Evolutionary conservation across 2,329 filamentous ascomycete genomes (phyloP).

Genomic region (Curvularia hawaiiensis): DNA sequence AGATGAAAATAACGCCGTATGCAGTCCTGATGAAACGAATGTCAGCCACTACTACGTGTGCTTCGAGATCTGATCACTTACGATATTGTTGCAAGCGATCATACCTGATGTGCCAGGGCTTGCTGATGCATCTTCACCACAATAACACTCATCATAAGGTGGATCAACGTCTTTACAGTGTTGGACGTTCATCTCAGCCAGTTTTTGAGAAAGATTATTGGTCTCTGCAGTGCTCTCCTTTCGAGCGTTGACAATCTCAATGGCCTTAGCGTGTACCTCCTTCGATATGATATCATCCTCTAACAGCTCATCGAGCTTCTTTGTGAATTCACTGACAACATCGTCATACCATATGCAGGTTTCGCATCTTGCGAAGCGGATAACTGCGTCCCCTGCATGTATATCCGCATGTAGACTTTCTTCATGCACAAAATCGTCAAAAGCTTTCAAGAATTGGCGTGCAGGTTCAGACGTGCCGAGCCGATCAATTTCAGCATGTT

Average conservation of each 20-base stretch:
- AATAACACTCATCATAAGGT: slow-evolving; percentile 26
- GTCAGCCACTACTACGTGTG: not conserved
- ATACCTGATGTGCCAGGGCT: slow-evolving; percentile 6
- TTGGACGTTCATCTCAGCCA: slow-evolving; percentile 7
- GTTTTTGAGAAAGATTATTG: slow-evolving; percentile 9
- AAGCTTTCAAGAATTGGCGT: slow-evolving; percentile 44
- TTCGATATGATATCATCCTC: slow-evolving; percentile 36
- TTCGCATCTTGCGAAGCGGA: slow-evolving; percentile 46
- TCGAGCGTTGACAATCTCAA: slow-evolving; percentile 13
- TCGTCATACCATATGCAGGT: slow-evolving; percentile 26
- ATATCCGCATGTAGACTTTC: slow-evolving; percentile 44
- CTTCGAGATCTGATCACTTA: slow-evolving; percentile 12
- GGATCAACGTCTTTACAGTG: slow-evolving; percentile 9
- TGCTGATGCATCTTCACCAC: slow-evolving; percentile 23
- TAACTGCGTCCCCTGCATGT: slow-evolving; percentile 44
- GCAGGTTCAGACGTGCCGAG: slow-evolving; percentile 16
- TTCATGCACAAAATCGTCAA: slow-evolving; percentile 45
- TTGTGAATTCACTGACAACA: slow-evolving; percentile 33
- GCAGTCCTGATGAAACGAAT: slow-evolving; percentile 19
- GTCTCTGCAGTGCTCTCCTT: not conserved
- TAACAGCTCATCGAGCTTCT: slow-evolving; percentile 41
- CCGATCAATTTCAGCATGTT: slow-evolving; percentile 27
- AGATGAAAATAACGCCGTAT: slow-evolving; percentile 29
- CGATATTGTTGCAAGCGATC: slow-evolving; percentile 24
- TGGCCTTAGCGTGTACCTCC: slow-evolving; percentile 25